Percentiles rank a stretch among this genome's conserved stretches.
phyloP scores from a whole-genome alignment of 768 basidiomycete species.

The Lactarius pseudohatsudake region DNA sequence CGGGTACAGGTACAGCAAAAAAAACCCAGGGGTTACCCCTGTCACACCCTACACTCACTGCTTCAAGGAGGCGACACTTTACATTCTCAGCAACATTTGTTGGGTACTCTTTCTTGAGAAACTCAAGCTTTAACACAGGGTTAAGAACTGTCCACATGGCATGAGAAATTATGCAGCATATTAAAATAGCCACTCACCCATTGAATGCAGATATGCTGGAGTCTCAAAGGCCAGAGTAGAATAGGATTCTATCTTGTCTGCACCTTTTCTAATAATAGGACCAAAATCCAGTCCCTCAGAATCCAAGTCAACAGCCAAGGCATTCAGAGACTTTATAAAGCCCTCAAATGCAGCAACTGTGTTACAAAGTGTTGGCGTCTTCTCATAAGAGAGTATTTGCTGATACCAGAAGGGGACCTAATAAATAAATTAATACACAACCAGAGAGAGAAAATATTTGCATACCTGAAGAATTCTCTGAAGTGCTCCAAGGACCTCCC shows the following conservation, averaged over 20 bases:
- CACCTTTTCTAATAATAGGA: not conserved
- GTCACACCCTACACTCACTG: no score
- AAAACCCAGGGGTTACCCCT: no score
- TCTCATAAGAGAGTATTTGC: no score
- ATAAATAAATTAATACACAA: no score
- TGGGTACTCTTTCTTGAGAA: not conserved
- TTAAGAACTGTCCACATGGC: not conserved
- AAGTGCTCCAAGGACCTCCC: no score
- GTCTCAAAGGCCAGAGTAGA: not conserved
- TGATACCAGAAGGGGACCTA: no score
- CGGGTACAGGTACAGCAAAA: no score
- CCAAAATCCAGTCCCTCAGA: not conserved
- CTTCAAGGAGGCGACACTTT: not conserved
- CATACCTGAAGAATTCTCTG: no score
- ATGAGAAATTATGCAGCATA: not conserved
- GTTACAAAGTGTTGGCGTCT: no score
- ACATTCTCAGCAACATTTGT: not conserved
- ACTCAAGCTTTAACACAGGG: not conserved
- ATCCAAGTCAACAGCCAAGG: rapidly evolving
- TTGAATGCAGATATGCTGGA: not conserved
- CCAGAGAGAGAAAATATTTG: no score
- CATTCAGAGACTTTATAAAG: not conserved
- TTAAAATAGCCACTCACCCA: not conserved
- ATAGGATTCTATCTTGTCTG: not conserved
- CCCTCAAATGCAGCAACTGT: no score